Conservation (phyloP, 306 rosid genomes). For the Begonia fuchsioides region DNA sequence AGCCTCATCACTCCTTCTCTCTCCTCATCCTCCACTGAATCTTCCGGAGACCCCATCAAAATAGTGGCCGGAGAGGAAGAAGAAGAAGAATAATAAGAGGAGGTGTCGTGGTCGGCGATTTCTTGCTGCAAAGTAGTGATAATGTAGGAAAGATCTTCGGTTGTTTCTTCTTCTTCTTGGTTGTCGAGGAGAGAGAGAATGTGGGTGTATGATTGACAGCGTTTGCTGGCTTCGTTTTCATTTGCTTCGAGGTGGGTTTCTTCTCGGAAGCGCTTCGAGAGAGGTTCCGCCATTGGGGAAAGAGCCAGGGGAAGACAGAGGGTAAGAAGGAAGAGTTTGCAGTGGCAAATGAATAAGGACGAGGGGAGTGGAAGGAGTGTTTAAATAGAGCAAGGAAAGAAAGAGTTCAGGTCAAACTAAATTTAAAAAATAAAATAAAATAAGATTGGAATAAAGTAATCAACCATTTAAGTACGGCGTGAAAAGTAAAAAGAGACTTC, state of each 20-base stretch:
- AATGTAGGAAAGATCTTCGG: slow-evolving; percentile 41
- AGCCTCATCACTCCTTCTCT: slow-evolving; percentile 44
- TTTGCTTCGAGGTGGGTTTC: slow-evolving; percentile 17
- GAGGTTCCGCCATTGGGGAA: slow-evolving; percentile 29
- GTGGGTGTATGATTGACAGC: slow-evolving; percentile 42
- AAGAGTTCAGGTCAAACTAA: slow-evolving; percentile 29
- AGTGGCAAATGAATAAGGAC: slow-evolving; percentile 19
- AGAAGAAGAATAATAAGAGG: neutral
- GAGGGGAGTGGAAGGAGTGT: slow-evolving; percentile 16
- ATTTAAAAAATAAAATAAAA: slow-evolving; percentile 1
- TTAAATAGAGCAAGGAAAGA: slow-evolving; percentile 26
- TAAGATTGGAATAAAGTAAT: too few species aligned
- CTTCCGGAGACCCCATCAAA: too few species aligned
- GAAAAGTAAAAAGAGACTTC: too few species aligned
- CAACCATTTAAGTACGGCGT: too few species aligned
- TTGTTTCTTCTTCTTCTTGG: slow-evolving; percentile 55
- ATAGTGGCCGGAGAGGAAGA: slow-evolving; percentile 1
- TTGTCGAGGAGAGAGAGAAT: slow-evolving; percentile 59
- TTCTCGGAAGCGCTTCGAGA: slow-evolving; percentile 44
- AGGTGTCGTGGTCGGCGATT: slow-evolving; percentile 17
- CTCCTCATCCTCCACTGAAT: slow-evolving; percentile 32
- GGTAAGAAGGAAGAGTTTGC: too few species aligned
- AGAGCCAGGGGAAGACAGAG: neutral
- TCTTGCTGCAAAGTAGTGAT: slow-evolving; percentile 63
- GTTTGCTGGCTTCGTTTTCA: slow-evolving; percentile 26